These are phyloP conservation scores for Rhodotorula sp. DNA, from an alignment of 1,284 basidiomycete genomes.

Conservation along the genomic window DNA sequence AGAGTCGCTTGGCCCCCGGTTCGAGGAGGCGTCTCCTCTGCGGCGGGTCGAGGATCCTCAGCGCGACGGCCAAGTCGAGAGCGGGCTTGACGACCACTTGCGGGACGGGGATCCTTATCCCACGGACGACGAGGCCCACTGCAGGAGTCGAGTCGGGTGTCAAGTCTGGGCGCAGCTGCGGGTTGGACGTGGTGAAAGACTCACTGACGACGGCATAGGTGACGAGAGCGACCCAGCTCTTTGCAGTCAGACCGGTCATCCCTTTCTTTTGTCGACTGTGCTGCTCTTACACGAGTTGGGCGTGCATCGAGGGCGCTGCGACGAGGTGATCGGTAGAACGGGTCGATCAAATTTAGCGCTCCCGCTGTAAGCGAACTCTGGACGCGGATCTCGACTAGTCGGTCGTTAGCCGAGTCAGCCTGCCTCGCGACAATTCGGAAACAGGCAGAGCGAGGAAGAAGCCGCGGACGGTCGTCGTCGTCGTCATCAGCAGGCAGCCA, in stretches of 20 bases:
- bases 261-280: not conserved
- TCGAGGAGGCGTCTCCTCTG: not conserved
- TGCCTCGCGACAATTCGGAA: too few relatives aligned
- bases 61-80: slow-evolving; percentile 33
- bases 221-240: slow-evolving; percentile 53
- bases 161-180: too few relatives aligned
- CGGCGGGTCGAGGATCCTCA: slow-evolving; percentile 45
- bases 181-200: slow-evolving; percentile 40
- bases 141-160: not conserved
- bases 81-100: slow-evolving; percentile 32
- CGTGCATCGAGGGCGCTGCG: not conserved
- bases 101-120: slow-evolving; percentile 59
- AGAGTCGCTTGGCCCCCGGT: slow-evolving; percentile 32
- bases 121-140: slow-evolving; percentile 67
- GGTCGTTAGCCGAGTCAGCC: too few relatives aligned
- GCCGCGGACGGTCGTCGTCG: too few relatives aligned
- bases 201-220: slow-evolving; percentile 71
- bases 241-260: slow-evolving; percentile 33
- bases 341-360: too few relatives aligned
- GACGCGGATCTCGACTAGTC: too few relatives aligned
- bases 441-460: not conserved
- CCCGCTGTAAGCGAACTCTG: too few relatives aligned
- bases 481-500: not conserved
- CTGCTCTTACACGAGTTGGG: not conserved
- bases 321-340: not conserved